Base-by-base conservation (phyloP, 768 basidiomycete genomes). In the Auricularia sp. region DNA sequence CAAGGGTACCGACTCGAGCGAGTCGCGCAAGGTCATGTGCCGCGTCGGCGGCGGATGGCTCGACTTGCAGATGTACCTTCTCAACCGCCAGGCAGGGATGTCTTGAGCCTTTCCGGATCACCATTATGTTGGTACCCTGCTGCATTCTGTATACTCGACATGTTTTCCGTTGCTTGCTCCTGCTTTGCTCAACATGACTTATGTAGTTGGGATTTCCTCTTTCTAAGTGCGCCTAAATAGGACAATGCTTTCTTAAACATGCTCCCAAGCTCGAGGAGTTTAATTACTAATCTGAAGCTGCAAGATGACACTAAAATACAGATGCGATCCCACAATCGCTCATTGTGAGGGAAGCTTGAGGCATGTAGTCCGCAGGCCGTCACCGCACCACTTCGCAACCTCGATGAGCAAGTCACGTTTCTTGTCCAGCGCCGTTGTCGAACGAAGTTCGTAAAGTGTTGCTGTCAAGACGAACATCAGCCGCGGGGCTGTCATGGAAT, bases 11-110 rank as follows among this genome's bases (percentile, higher is more conserved):
- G 29, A 14, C 24, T 76, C 82, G 11, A 78, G 74, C 24, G 79
- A 80, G 69, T 75, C 75, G 64, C 92, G 89, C 83, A 94, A 92
- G 75, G 92, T 94, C 36, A 89, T 95, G 88, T 92, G 89, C 76
- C 86, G 92, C 66, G 88, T 94, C 67, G 92, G 92, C 58, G 91
- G 90, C 75, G 90, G 90, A 16, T 65, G 68, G 69, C 64, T 90
- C 70, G 88, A 90, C 77, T 77, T 92, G 66, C 84, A 83, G 69
- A 74, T 89, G 65, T 92, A 90, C 71, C 84, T 91, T 71, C 75
- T 89, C 64, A 90, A 87, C 73, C 87, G 89, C 68, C 87, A 89
- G 73, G 84, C 86, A 47, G 88, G 88, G 67, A 76, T 86, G 75
- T 85, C 56, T 21, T 59, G 1, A 18, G 11, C 21, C 18, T 18